These are phyloP conservation scores for Salix viminalis DNA, from an alignment of 345 rosid species.

Conservation along the genomic window DNA sequence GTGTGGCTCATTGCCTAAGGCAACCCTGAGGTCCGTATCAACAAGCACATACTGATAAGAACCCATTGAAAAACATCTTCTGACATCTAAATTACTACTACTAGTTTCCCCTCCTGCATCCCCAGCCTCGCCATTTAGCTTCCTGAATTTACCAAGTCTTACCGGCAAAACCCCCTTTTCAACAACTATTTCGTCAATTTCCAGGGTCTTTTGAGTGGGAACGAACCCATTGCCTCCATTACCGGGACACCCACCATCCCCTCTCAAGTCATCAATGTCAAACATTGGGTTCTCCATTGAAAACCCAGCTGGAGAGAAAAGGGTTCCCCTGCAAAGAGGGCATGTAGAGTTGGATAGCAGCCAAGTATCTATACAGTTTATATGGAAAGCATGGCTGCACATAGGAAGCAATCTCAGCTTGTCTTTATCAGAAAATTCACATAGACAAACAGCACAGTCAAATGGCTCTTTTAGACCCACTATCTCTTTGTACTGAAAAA, in stretches of 20 bases:
- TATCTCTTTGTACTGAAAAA: slow-evolving; percentile 21
- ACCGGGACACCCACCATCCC: slow-evolving; percentile 12
- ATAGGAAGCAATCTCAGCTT: slow-evolving; percentile 27
- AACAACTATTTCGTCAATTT: slow-evolving; percentile 22
- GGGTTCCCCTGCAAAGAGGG: slow-evolving; percentile 30
- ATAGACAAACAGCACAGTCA: slow-evolving; percentile 29
- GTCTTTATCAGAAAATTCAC: slow-evolving; percentile 25
- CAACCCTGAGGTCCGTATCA: slow-evolving; percentile 24
- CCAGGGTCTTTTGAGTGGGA: slow-evolving; percentile 17
- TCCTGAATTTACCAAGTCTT: slow-evolving; percentile 33
- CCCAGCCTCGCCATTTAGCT: slow-evolving; percentile 9
- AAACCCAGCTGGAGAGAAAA: slow-evolving; percentile 23
- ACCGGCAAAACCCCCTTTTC: slow-evolving; percentile 25
- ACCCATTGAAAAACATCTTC: slow-evolving; percentile 35
- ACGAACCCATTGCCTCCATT: slow-evolving; percentile 14
- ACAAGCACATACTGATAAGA: slow-evolving; percentile 29
- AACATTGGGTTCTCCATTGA: slow-evolving; percentile 25
- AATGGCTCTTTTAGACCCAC: slow-evolving; percentile 20
- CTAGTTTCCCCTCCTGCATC: slow-evolving; percentile 27
- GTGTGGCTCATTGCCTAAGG: slow-evolving; percentile 9
- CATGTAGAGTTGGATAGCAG: slow-evolving; percentile 26
- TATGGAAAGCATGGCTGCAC: slow-evolving; percentile 30
- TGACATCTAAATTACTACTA: slow-evolving; percentile 31
- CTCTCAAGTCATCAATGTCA: slow-evolving; percentile 25
- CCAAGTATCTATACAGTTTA: slow-evolving; percentile 29